phyloP scores from a whole-genome alignment of 1,284 basidiomycete genomes.

The Fomitopsis pinicola region DNA sequence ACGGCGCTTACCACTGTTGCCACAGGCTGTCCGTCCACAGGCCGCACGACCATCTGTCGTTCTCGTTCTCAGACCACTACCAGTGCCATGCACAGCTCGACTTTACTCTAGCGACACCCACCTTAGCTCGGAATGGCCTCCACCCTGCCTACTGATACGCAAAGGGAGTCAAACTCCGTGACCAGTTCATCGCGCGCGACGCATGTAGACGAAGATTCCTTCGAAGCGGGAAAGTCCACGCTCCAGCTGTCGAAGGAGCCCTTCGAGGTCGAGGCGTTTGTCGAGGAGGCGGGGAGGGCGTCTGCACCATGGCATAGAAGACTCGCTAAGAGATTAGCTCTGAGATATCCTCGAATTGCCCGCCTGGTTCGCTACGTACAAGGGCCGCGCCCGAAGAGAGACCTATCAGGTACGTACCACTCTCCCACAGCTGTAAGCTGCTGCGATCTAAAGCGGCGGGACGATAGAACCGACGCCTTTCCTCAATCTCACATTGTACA shows the following conservation, averaged over 20 bases:
- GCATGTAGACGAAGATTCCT: conserved; percentile 9
- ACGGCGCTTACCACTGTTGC: background rate
- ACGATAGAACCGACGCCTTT: conserved; percentile 49
- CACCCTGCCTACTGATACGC: background rate
- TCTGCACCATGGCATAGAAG: conserved; percentile 13
- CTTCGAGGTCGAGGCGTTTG: conserved; percentile 16
- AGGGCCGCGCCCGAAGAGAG: conserved; percentile 58
- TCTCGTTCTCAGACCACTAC: background rate
- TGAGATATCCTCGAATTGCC: conserved; percentile 18
- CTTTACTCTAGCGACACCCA: background rate
- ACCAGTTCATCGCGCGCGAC: conserved; percentile 22
- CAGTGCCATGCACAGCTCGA: background rate
- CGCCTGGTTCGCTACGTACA: conserved; percentile 38
- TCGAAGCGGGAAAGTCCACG: conserved; percentile 4
- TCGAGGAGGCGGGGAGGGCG: conserved; percentile 1
- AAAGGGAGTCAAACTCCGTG: conserved; percentile 24
- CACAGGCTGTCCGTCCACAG: background rate
- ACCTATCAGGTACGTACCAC: conserved; percentile 46
- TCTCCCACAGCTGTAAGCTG: conserved; percentile 1
- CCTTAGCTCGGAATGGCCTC: background rate
- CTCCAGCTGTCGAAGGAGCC: conserved; percentile 13
- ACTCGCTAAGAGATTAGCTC: conserved; percentile 14
- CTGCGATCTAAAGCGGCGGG: conserved; percentile 2
- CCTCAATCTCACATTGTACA: conserved; percentile 42
- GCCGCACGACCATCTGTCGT: background rate